Evolutionary conservation across 495 filamentous ascomycete species (phyloP).

Genomic region (Amphirosellinia nigrospora): DNA sequence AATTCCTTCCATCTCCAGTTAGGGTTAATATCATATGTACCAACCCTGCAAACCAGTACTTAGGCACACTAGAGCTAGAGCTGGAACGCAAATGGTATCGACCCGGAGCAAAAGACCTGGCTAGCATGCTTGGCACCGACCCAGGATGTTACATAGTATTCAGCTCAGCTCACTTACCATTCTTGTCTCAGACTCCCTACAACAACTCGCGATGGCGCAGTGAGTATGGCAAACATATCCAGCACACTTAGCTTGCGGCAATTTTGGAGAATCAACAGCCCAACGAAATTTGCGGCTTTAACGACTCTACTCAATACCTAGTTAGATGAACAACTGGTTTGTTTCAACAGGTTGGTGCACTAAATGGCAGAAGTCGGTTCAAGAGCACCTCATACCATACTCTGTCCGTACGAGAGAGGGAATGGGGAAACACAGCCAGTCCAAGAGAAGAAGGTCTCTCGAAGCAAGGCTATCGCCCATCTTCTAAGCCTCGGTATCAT

Average conservation of each 20-base stretch:
- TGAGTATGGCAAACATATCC: background rate
- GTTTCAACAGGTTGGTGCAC: background rate
- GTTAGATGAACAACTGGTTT: background rate
- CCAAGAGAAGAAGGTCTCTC: constrained; percentile 26
- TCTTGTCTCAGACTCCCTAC: too few species aligned
- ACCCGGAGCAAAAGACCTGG: background rate
- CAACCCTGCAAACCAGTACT: constrained; percentile 10
- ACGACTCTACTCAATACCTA: background rate
- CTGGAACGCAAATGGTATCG: constrained; percentile 2
- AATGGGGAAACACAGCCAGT: constrained; percentile 7
- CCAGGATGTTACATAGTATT: constrained; percentile 2
- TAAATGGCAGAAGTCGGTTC: background rate
- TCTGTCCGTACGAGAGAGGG: constrained; percentile 1
- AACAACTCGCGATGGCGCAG: background rate
- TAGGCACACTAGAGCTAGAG: background rate
- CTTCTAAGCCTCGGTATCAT: background rate
- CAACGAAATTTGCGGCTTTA: background rate
- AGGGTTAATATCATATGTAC: constrained; percentile 7
- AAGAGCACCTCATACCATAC: too few species aligned
- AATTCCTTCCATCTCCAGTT: background rate
- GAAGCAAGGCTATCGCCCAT: background rate
- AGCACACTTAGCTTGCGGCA: background rate
- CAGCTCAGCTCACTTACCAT: background rate
- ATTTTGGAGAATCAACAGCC: background rate
- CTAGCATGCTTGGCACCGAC: constrained; percentile 2